Evolutionary conservation across 148 eudicot species (phyloP), one percentile per base, ranked within the genome.

Genomic region (Pouteria glomerata): DNA sequence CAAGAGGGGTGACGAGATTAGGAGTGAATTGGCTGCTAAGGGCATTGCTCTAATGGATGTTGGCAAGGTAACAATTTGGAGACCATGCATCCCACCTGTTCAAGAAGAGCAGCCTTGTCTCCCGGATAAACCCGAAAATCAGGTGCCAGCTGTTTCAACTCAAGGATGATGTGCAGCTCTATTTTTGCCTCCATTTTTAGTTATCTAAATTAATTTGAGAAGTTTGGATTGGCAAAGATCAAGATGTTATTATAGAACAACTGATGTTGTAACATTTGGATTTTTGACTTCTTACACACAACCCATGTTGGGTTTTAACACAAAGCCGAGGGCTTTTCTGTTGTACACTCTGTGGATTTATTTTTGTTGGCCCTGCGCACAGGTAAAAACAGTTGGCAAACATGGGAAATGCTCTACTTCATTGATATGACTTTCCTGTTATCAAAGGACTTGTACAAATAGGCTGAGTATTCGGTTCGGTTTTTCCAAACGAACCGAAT

Each of bases 21-120:
- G 97, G 73, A 80, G 60, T 14, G 83, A 82, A 53, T 74, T 95
- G 74, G 73, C 73, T 42, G 77, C 74, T 27, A 86, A 88, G 77
- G 99, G 99, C 29, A 88, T 95, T 56, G 84, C 85, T 63, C 68
- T 92, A 29, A 95, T 91, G 97, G 99, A 95, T 84, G 73, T 73
- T 37, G 88, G 84, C 4, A 81, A 76, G 10, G 88, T 82, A 44
- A 91, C 91, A 14, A 69, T 77, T 27, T 95, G 98, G 98, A 87
- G 87, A 82, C 96, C 99, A 11, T 86, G 93, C 53, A 81, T 85
- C 57, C 66, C 77, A 29, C 69, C 57, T 1, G 29, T 48, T 66
- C 57, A 66, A 50, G 15, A 48, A 48, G 69, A 66, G 30, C 53
- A 66, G 34, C 69, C 69, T 15, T 18, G 26, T 44, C 7, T 27